These are phyloP conservation scores for Fusarium chuoi DNA, from an alignment of 2,329 filamentous ascomycete genomes.

Conservation along the genomic window DNA sequence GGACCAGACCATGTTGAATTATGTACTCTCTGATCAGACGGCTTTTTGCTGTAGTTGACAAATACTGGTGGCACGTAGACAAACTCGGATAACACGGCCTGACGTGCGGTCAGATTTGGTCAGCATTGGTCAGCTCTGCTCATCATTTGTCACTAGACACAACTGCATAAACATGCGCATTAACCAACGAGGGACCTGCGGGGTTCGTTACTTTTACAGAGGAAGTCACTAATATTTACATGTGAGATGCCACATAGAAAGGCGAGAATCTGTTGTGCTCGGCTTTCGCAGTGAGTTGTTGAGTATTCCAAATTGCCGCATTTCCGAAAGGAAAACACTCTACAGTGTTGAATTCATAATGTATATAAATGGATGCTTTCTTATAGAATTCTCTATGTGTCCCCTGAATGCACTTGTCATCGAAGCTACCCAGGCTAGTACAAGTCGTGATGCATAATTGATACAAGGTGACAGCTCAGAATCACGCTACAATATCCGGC, in stretches of 20 bases:
- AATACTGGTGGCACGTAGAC: background rate
- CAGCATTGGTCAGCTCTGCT: background rate
- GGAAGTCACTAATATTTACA: background rate
- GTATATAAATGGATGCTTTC: background rate
- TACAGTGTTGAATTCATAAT: background rate
- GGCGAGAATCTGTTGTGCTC: background rate
- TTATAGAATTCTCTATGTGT: fast-evolving
- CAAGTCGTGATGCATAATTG: background rate
- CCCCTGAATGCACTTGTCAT: background rate
- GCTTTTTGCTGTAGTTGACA: background rate
- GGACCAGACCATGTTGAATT: background rate
- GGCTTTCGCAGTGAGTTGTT: background rate
- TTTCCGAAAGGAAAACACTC: background rate
- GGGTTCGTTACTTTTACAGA: background rate
- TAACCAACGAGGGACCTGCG: background rate
- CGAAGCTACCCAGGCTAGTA: background rate
- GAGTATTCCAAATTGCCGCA: background rate
- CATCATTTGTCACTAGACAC: background rate
- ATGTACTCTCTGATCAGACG: background rate
- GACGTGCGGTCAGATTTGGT: background rate
- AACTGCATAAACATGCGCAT: too few species aligned
- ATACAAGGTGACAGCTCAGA: background rate
- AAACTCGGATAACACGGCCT: background rate
- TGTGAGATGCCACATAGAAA: background rate
- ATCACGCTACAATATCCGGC: fast-evolving